Evolutionary conservation across 2,329 filamentous ascomycete species (phyloP).

Genomic region (Penicillium sp.): DNA sequence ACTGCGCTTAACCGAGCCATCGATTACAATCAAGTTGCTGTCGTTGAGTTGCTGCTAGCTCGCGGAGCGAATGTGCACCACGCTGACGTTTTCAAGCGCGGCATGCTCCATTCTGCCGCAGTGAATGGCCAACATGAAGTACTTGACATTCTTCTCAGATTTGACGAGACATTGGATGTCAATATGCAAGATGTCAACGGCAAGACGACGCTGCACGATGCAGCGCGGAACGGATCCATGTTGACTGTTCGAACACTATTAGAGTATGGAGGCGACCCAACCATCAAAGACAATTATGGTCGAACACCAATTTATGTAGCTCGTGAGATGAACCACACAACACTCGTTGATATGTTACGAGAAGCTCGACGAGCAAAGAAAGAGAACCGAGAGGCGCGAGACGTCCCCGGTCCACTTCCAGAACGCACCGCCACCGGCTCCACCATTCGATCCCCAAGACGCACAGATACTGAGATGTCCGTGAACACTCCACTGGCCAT

Average conservation of each 20-base stretch:
- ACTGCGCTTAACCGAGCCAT: constrained; percentile 1
- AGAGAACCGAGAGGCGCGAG: not conserved
- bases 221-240: not conserved
- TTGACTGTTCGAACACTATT: not conserved
- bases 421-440: constrained; percentile 1
- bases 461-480: not conserved
- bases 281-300: constrained; percentile 1
- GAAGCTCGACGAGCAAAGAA: not conserved
- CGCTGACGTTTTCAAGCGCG: not conserved
- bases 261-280: not conserved
- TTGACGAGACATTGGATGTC: constrained; percentile 1
- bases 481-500: not conserved
- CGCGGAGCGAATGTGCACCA: constrained; percentile 3
- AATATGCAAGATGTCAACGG: constrained; percentile 2
- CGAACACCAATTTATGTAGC: constrained; percentile 2
- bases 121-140: not conserved
- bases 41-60: not conserved
- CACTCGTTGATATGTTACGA: not conserved
- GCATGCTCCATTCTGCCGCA: constrained; percentile 2
- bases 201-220: constrained; percentile 1
- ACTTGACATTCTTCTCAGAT: not conserved
- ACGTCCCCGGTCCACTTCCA: not conserved
- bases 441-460: not conserved
- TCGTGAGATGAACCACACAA: not conserved
- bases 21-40: constrained; percentile 1